Evolutionary conservation across 352 stramenopile genomes (phyloP).

Genomic region (Discostella stelligera): DNA sequence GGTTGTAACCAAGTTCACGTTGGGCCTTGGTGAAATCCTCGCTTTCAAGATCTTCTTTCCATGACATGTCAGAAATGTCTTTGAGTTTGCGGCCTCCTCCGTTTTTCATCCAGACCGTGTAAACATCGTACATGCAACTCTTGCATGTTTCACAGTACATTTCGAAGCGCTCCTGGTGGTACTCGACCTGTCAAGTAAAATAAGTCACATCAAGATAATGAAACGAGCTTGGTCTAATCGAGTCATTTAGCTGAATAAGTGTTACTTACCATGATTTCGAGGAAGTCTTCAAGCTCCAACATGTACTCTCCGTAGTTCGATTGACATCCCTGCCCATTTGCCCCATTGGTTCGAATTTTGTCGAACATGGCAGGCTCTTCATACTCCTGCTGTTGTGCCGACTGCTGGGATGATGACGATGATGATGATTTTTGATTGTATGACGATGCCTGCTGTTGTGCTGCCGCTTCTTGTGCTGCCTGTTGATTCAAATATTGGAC

Average conservation of each 20-base stretch:
- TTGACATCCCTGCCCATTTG: slow-evolving; percentile 17
- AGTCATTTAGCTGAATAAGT: slow-evolving; percentile 44
- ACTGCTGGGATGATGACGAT: too few species aligned
- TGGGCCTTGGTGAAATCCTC: not conserved
- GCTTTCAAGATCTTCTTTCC: slow-evolving; percentile 16
- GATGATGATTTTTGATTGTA: too few species aligned
- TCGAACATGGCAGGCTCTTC: not conserved
- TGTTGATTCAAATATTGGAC: not conserved
- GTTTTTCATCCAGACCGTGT: slow-evolving; percentile 30
- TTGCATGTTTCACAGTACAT: slow-evolving; percentile 61
- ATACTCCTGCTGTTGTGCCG: not conserved
- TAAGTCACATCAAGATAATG: too few species aligned
- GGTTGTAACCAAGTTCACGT: slow-evolving; percentile 1
- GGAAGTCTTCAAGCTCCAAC: slow-evolving; percentile 47
- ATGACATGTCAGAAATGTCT: slow-evolving; percentile 1
- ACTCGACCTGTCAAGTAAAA: slow-evolving; percentile 1
- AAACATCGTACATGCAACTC: slow-evolving; percentile 51
- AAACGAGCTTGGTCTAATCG: too few species aligned
- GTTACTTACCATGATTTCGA: slow-evolving; percentile 42
- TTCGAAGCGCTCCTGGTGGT: slow-evolving; percentile 31
- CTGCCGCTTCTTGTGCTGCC: not conserved
- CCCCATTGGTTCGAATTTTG: not conserved
- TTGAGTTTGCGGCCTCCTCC: slow-evolving; percentile 1
- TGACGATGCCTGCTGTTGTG: too few species aligned
- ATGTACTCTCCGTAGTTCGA: slow-evolving; percentile 51